Evolutionary conservation across 345 rosid genomes (phyloP), one percentile per base, ranked within the genome.

Genomic region (Angophora floribunda): DNA sequence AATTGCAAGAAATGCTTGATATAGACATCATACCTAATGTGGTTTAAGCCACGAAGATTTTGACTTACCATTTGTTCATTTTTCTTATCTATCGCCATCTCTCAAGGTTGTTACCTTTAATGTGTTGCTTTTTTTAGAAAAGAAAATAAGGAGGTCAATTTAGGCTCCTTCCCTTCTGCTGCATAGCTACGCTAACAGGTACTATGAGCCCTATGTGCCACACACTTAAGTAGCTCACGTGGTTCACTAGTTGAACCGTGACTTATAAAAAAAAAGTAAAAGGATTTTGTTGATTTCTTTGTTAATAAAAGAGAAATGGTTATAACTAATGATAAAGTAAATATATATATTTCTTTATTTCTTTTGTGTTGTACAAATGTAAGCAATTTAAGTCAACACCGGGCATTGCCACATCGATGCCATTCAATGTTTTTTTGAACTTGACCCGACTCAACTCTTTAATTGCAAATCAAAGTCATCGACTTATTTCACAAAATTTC

Each of bases 371-470:
- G 21, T 19, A 21, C 14, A 11, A 19, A 10, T 4, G 41, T 3
- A 12, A 75, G 8, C 82, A 75, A 75, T 19, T 36, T 10, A 36
- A 75, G 28, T 41, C 36, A 41, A 17, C 7, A 10, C 19, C 4
- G 41, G 41, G 41, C 41, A 36, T 36, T 36, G 4, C 41, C 41
- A 36, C 41, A 36, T 36, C 41, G 41, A 36, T 36, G 41, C 41
- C 41, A 36, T 36, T 61, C 5, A 3, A 30, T 61, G 67, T 19
- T 41, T 41, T 36, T 41, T 7, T 19, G 0, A 5, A 8, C 6
- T 41, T 4, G 0, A 41, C 4, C 1, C 0, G 1, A 19, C 28
- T 75, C 10, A 21, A 41, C 82, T 36, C 21, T 19, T 41, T 26
- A 21, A 36, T 13, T 41, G 17, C 1, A 1, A 19, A 75, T 36